Conservation (phyloP, 2,329 filamentous ascomycete genomes). For the Colletotrichum godetiae region DNA sequence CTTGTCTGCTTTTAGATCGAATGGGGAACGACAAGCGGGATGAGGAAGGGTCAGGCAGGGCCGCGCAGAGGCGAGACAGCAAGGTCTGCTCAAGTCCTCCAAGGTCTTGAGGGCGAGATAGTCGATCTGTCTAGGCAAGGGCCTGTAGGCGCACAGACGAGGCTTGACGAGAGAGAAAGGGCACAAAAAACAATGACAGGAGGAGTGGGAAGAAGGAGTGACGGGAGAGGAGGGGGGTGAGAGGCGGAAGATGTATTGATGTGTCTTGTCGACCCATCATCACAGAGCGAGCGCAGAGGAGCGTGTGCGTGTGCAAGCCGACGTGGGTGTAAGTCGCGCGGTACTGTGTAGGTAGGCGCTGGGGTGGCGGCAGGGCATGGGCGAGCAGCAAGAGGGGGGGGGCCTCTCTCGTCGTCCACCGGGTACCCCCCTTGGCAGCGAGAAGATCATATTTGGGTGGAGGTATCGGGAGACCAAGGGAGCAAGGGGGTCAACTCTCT, state of each 20-base stretch:
- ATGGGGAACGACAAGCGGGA: slow-evolving; percentile 33
- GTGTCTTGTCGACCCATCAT: slow-evolving; percentile 28
- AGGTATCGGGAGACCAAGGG: slow-evolving; percentile 36
- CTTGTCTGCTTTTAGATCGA: slow-evolving; percentile 44
- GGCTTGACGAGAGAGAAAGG: slow-evolving; percentile 30
- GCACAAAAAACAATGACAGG: slow-evolving; percentile 28
- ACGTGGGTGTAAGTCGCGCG: slow-evolving; percentile 35
- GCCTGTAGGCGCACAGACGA: slow-evolving; percentile 35
- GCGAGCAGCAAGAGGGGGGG: slow-evolving; percentile 9
- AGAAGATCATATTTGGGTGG: slow-evolving; percentile 37
- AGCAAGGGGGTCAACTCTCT: slow-evolving; percentile 33
- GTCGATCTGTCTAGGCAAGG: slow-evolving; percentile 37
- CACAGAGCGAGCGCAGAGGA: slow-evolving; percentile 8
- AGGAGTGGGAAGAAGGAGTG: slow-evolving; percentile 24
- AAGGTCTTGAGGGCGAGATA: slow-evolving; percentile 34
- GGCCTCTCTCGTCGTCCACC: slow-evolving; percentile 11
- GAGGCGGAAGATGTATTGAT: slow-evolving; percentile 35
- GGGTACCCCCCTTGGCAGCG: slow-evolving; percentile 26
- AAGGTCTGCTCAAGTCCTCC: slow-evolving; percentile 26
- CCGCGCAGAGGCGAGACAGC: slow-evolving; percentile 34
- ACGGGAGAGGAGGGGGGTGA: slow-evolving; percentile 30
- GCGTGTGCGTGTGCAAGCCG: slow-evolving; percentile 8
- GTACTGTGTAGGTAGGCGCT: slow-evolving; percentile 21
- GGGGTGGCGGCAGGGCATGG: slow-evolving; percentile 35
- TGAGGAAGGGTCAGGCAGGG: slow-evolving; percentile 29